Evolutionary conservation across 2,329 filamentous ascomycete species (phyloP).

Genomic region (Chlorencoelia australis): DNA sequence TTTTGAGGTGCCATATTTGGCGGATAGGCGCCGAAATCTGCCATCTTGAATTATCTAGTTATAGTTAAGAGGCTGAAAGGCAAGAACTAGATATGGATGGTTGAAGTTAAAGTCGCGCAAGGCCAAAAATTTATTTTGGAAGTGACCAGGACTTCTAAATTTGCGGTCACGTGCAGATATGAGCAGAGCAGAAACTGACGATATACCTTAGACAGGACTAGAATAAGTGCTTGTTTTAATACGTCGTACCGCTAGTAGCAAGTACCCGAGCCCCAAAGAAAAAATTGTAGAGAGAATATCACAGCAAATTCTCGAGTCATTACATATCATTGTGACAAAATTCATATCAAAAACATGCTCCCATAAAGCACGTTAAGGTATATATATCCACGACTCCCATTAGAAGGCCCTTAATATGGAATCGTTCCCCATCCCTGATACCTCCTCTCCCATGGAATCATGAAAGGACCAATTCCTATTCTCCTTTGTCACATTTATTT

Average conservation of each 20-base stretch:
- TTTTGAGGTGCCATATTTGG: conserved; percentile 57
- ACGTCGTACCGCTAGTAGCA: too few relatives aligned
- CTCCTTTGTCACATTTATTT: too few relatives aligned
- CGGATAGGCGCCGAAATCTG: conserved; percentile 52
- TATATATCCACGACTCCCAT: conserved; percentile 17
- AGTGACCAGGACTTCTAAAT: not conserved
- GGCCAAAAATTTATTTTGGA: too few relatives aligned
- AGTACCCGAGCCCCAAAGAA: not conserved
- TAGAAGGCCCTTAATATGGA: too few relatives aligned
- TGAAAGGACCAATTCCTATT: too few relatives aligned
- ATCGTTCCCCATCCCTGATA: too few relatives aligned
- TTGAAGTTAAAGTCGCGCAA: not conserved
- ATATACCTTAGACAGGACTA: too few relatives aligned
- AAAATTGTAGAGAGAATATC: not conserved
- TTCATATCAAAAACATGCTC: conserved; percentile 16
- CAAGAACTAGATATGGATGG: too few relatives aligned
- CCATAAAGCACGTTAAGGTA: conserved; percentile 16
- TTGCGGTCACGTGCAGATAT: not conserved
- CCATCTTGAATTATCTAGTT: conserved; percentile 34
- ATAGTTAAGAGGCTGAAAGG: not conserved
- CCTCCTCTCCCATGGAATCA: too few relatives aligned
- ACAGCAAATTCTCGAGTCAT: conserved; percentile 1
- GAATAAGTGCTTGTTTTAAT: too few relatives aligned
- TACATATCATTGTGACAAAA: conserved; percentile 3
- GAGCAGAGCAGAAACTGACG: too few relatives aligned